Base-by-base conservation (phyloP, 345 rosid genomes). In the Boechera stricta region DNA sequence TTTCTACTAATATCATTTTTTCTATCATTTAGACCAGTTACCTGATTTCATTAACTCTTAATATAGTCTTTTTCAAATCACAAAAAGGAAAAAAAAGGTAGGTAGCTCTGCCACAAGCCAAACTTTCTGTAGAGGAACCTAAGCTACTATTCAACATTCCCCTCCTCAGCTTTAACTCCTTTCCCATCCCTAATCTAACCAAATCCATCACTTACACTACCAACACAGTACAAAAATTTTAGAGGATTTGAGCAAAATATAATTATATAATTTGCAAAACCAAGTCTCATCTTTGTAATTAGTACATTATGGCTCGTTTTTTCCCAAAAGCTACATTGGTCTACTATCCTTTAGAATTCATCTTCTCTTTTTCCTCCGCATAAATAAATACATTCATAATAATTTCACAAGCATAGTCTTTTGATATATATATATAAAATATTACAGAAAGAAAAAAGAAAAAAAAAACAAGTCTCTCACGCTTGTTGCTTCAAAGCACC, bases 401-500 rank as follows among this genome's bases (percentile, higher is more conserved):
- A 53, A 13, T 57, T 16, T 48, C 72, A 74, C 66, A 74, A 28
- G 2, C 78, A 47, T 28, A 16, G 39, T 35, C 38, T 66, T 45
- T 10, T 31, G 4, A 38, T 15, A 60, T 47, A 63, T 64, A 18
- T 18, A 18, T 18, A 18, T 18, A 45, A 13, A 35, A 26, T 56
- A 15, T 11, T 49, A 61, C 31, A 47, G 31, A 56, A 1, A 5
- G 18, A 65, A 16, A 11, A 16, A 15, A 16, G 24, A 4, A 31
- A 33, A 21, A 10, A 21, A 21, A 49, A 51, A 57, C 76, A 16
- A 64, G 33, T 60, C 59, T 42, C 28, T 62, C 69, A 67, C 61
- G 75, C 49, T 28, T 62, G 67, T 48, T 16, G 32, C 79, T 74
- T 89, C 86, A 87, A 56, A 71, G 71, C 36, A 75, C 81, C 80